A percentile compares a stretch with the other conserved stretches of the same genome.
These are phyloP conservation scores for Falciphora oryzae DNA, from an alignment of 2,329 filamentous ascomycete genomes.

Conservation along the genomic window DNA sequence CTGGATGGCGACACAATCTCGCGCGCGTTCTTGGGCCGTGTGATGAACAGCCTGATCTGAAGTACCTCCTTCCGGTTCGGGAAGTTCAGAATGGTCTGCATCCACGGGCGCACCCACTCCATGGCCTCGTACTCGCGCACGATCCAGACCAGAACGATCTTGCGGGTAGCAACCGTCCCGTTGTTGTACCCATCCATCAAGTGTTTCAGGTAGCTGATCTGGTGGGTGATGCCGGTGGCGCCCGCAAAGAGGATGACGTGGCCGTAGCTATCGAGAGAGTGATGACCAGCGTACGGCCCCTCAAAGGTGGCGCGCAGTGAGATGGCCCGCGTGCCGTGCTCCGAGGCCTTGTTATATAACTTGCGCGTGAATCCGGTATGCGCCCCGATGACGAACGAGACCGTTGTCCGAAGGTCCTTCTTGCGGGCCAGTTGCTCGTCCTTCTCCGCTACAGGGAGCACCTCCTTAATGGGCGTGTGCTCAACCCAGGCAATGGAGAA, in stretches of 20 bases:
- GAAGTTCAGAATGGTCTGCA: slow-evolving; percentile 68
- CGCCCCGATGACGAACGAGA: slow-evolving; percentile 81
- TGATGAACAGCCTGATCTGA: slow-evolving; percentile 84
- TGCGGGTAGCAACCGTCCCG: slow-evolving; percentile 71
- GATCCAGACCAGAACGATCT: slow-evolving; percentile 84
- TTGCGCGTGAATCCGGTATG: slow-evolving; percentile 83
- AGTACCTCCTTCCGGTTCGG: slow-evolving; percentile 76
- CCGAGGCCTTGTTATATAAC: slow-evolving; percentile 64
- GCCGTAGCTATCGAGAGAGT: slow-evolving; percentile 86
- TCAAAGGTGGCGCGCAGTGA: slow-evolving; percentile 71
- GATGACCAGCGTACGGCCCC: slow-evolving; percentile 80
- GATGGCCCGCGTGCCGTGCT: slow-evolving; percentile 46
- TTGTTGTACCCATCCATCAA: slow-evolving; percentile 63
- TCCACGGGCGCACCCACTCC: slow-evolving; percentile 90
- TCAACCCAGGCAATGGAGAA: slow-evolving; percentile 75
- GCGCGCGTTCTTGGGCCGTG: slow-evolving; percentile 74
- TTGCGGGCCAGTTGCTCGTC: slow-evolving; percentile 26
- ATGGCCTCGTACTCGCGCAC: slow-evolving; percentile 84
- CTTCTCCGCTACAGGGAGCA: slow-evolving; percentile 25
- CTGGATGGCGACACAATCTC: slow-evolving; percentile 71
- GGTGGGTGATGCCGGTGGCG: slow-evolving; percentile 92
- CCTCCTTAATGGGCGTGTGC: slow-evolving; percentile 37
- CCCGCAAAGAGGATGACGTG: slow-evolving; percentile 87
- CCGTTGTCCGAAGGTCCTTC: slow-evolving; percentile 41
- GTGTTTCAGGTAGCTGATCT: slow-evolving; percentile 80